Percentiles rank a stretch among this genome's conserved stretches.
Conservation (phyloP, 75 land plant genomes). For the Picea glauca region DNA sequence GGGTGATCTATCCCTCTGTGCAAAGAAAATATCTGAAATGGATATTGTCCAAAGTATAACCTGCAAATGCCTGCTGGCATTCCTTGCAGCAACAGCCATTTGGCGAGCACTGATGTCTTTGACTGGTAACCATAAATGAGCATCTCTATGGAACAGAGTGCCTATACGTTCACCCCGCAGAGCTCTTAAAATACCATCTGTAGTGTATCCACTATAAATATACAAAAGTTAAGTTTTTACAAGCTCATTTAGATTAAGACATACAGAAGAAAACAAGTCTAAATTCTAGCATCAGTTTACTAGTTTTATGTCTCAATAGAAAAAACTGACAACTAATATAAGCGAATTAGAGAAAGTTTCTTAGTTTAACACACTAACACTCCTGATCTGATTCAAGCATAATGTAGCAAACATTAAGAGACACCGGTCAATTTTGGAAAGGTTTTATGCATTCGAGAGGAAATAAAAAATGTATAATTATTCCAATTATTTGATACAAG, state of each 20-base stretch:
- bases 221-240: neutral
- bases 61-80: slow-evolving; percentile 82
- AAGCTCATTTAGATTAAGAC: neutral
- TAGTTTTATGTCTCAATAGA: neutral
- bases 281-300: neutral
- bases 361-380: neutral
- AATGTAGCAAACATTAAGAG: too few species aligned
- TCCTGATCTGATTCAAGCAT: neutral
- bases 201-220: slow-evolving; percentile 69
- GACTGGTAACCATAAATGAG: slow-evolving; percentile 45
- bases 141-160: slow-evolving; percentile 90
- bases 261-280: neutral
- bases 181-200: slow-evolving; percentile 71
- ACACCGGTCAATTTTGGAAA: too few species aligned
- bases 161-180: slow-evolving; percentile 77
- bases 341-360: neutral
- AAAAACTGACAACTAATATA: neutral
- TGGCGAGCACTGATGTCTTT: slow-evolving; percentile 68
- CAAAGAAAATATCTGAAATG: slow-evolving; percentile 2
- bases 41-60: slow-evolving; percentile 19
- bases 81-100: slow-evolving; percentile 95
- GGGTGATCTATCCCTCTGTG: neutral
- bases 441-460: too few species aligned
- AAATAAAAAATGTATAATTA: too few species aligned
- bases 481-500: too few species aligned